These are phyloP conservation scores for Neonectria ditissima DNA, from an alignment of 2,329 filamentous ascomycete species.

Conservation along the genomic window DNA sequence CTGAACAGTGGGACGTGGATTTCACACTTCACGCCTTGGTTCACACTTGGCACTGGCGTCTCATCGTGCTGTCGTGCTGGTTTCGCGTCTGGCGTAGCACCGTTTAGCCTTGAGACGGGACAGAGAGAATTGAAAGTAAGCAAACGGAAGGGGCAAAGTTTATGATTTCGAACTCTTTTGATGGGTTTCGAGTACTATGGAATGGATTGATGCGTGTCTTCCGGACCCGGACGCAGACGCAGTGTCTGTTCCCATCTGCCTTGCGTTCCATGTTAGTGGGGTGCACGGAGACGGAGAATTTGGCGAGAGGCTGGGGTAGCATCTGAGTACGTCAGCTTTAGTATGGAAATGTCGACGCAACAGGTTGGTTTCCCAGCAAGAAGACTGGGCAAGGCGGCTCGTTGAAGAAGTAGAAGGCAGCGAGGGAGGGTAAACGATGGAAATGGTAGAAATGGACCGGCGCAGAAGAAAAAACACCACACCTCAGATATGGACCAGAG, in stretches of 20 bases:
- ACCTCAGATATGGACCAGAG: background rate
- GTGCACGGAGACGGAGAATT: background rate
- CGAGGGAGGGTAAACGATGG: background rate
- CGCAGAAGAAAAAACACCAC: background rate
- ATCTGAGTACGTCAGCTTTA: background rate
- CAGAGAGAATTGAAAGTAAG: background rate
- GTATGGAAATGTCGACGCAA: background rate
- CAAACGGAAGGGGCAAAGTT: background rate
- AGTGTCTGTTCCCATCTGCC: background rate
- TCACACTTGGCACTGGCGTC: background rate
- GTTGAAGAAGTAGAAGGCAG: background rate
- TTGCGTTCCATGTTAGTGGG: background rate
- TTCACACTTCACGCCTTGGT: background rate
- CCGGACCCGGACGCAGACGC: background rate
- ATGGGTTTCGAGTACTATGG: background rate
- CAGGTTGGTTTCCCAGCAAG: background rate
- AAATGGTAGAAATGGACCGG: background rate
- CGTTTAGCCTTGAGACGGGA: background rate
- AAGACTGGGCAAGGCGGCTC: background rate
- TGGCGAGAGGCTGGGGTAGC: constrained; percentile 3
- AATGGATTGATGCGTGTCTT: background rate
- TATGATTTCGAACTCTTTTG: background rate
- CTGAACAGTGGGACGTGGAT: constrained; percentile 6
- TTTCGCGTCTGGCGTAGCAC: constrained; percentile 39
- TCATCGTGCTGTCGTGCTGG: constrained; percentile 42